Evolutionary conservation across 441 rosid species (phyloP).

Genomic region (Gossypium aridum): DNA sequence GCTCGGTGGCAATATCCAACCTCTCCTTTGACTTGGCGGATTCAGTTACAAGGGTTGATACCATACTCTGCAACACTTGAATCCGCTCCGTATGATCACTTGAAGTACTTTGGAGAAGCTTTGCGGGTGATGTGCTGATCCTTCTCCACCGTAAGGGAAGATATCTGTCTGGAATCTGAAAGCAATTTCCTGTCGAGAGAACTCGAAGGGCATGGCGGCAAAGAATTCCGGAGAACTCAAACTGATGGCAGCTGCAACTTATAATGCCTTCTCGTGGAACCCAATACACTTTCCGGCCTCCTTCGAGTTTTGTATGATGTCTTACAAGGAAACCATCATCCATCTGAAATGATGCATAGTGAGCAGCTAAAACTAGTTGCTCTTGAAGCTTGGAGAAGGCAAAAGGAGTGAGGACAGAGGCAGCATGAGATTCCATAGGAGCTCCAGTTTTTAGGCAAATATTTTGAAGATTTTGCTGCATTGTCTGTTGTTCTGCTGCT

Average conservation of each 20-base stretch:
- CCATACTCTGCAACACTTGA: constrained; percentile 72
- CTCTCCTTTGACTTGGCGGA: constrained; percentile 83
- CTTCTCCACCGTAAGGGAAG: constrained; percentile 86
- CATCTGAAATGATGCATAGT: constrained; percentile 88
- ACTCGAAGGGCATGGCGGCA: constrained; percentile 91
- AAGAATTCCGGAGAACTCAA: constrained; percentile 90
- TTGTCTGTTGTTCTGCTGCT: constrained; percentile 89
- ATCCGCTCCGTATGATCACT: constrained; percentile 57
- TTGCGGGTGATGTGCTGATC: constrained; percentile 41
- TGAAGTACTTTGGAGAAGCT: constrained; percentile 37
- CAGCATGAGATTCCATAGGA: constrained; percentile 94
- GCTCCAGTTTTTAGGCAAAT: constrained; percentile 86
- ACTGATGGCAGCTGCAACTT: constrained; percentile 92
- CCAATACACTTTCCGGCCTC: constrained; percentile 92
- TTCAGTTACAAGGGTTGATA: constrained; percentile 65
- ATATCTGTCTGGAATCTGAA: constrained; percentile 85
- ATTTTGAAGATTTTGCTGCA: constrained; percentile 95
- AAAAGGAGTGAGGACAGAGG: constrained; percentile 75
- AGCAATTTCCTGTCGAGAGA: constrained; percentile 88
- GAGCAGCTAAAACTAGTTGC: constrained; percentile 90
- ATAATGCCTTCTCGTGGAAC: constrained; percentile 78
- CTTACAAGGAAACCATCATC: constrained; percentile 84
- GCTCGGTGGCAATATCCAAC: constrained; percentile 69
- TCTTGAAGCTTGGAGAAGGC: constrained; percentile 97
- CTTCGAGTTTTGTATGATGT: constrained; percentile 90